Base-by-base conservation (phyloP, 257 asterid species). In the Solanum pimpinellifolium region DNA sequence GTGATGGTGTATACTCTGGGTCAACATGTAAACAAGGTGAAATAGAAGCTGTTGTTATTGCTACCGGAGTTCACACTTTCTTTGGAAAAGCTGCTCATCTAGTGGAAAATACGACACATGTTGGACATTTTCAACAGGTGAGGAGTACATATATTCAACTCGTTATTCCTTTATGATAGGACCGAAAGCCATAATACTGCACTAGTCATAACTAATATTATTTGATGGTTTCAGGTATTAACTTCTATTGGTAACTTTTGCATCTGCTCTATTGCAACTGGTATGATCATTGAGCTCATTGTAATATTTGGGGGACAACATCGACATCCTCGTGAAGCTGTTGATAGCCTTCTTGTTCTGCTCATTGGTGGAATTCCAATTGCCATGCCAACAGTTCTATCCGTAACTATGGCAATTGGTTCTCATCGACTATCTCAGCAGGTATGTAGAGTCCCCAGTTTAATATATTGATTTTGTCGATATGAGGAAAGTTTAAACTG, bases 81-180 rank as follows among this genome's bases (percentile, higher is more conserved):
- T 90, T 90, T 47, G 92, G 91, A 59, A 90, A 90, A 73, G 92
- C 92, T 37, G 91, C 92, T 85, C 92, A 90, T 83, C 89, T 90
- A 25, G 92, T 90, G 47, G 92, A 90, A 25, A 89, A 78, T 88
- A 90, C 92, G n/a, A 89, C 90, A 33, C 91, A 90, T 10, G 83
- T 90, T 31, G 92, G 90, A 44, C 92, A 90, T 84, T 90, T 90
- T 84, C 91, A 90, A 76, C 62, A 89, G 84, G 92, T 90, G 65
- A 83, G 62, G 37, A 76, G 42, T 78, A 81, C 69, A 16, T 81
- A 29, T 27, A 81, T 81, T 29, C 14, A 29, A 10, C 68, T 81
- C n/a, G 12, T 41, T 9, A n/a, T 29, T 27, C n/a, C 39, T 35
- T 82, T 68, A 12, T 29, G 9, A 29, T 82, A 49, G 56, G 10